Evolutionary conservation across 2,329 filamentous ascomycete genomes (phyloP).

Genomic region (Ascochyta fabae): DNA sequence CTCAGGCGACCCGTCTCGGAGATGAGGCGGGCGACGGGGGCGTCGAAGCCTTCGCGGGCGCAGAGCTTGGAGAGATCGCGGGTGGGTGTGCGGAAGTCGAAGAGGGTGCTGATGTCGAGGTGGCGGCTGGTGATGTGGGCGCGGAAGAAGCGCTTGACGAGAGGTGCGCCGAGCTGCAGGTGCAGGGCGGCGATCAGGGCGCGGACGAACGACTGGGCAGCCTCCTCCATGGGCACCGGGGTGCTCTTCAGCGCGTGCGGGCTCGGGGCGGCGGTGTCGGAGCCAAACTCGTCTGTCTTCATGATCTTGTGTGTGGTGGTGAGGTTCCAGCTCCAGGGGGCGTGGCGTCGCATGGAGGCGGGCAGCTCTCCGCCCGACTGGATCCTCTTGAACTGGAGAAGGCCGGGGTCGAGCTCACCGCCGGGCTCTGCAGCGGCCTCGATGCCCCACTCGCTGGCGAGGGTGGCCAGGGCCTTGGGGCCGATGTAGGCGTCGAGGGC

Average conservation of each 20-base stretch:
- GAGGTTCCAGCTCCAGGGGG: slow-evolving; percentile 47
- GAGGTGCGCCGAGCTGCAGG: slow-evolving; percentile 77
- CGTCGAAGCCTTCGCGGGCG: slow-evolving; percentile 85
- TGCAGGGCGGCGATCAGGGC: slow-evolving; percentile 86
- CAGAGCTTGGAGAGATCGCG: slow-evolving; percentile 85
- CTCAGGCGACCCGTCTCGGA: slow-evolving; percentile 88
- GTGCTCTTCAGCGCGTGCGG: slow-evolving; percentile 31
- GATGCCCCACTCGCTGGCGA: slow-evolving; percentile 89
- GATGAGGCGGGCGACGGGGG: slow-evolving; percentile 83
- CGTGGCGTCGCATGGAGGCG: slow-evolving; percentile 29
- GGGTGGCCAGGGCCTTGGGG: slow-evolving; percentile 71
- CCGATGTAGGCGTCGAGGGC: slow-evolving; percentile 86
- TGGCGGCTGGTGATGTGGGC: slow-evolving; percentile 83
- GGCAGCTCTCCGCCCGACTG: slow-evolving; percentile 37
- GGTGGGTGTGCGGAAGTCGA: slow-evolving; percentile 83
- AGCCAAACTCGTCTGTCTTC: slow-evolving; percentile 85
- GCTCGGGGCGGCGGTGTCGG: slow-evolving; percentile 52
- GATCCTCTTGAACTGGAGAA: slow-evolving; percentile 76
- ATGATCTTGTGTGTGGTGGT: slow-evolving; percentile 73
- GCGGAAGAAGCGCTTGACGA: slow-evolving; percentile 82
- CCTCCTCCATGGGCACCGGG: slow-evolving; percentile 58
- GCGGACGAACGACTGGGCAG: slow-evolving; percentile 78
- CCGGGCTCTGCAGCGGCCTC: slow-evolving; percentile 87
- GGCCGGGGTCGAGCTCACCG: slow-evolving; percentile 86
- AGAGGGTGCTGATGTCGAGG: slow-evolving; percentile 77